Percentiles rank a stretch among this genome's conserved stretches.
These are phyloP conservation scores for Orbilia oligospora DNA, from an alignment of 2,329 filamentous ascomycete genomes.

Conservation along the genomic window DNA sequence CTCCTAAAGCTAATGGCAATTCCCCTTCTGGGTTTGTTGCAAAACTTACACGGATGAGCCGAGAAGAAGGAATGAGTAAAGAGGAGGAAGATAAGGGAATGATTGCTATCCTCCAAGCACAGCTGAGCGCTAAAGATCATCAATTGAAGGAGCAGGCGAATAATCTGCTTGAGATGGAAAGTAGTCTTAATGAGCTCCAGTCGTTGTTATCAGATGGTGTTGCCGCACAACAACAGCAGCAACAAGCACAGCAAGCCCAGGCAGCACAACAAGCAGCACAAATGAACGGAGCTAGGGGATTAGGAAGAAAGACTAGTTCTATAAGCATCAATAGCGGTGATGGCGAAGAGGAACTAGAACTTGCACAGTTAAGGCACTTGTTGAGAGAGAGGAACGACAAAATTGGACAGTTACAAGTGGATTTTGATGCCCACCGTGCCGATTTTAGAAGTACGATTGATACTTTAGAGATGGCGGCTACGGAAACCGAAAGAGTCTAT, in stretches of 20 bases:
- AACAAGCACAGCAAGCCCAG: constrained; percentile 66
- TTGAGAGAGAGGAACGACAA: constrained; percentile 97
- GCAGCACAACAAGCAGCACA: constrained; percentile 64
- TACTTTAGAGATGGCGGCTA: constrained; percentile 92
- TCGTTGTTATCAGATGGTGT: constrained; percentile 72
- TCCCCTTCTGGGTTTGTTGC: constrained; percentile 28
- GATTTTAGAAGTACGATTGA: constrained; percentile 98
- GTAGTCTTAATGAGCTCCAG: constrained; percentile 84
- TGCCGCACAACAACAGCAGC: constrained; percentile 68
- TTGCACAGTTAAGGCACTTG: constrained; percentile 80
- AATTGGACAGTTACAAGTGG: constrained; percentile 90
- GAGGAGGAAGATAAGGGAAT: constrained; percentile 75
- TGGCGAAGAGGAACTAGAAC: constrained; percentile 73
- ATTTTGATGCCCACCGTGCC: constrained; percentile 94
- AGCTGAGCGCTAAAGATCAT: constrained; percentile 86
- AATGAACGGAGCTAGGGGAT: constrained; percentile 37
- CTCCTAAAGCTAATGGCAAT: constrained; percentile 38
- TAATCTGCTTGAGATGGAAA: constrained; percentile 90
- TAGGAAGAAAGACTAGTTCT: constrained; percentile 33
- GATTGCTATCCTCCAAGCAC: constrained; percentile 78
- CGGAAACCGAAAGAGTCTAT: constrained; percentile 95
- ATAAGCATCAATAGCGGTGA: constrained; percentile 70
- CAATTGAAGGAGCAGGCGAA: constrained; percentile 90
- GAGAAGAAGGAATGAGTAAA: constrained; percentile 62
- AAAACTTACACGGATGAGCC: constrained; percentile 64